Conservation (phyloP, 305 asterid genomes). For the Plantago coronopus region DNA sequence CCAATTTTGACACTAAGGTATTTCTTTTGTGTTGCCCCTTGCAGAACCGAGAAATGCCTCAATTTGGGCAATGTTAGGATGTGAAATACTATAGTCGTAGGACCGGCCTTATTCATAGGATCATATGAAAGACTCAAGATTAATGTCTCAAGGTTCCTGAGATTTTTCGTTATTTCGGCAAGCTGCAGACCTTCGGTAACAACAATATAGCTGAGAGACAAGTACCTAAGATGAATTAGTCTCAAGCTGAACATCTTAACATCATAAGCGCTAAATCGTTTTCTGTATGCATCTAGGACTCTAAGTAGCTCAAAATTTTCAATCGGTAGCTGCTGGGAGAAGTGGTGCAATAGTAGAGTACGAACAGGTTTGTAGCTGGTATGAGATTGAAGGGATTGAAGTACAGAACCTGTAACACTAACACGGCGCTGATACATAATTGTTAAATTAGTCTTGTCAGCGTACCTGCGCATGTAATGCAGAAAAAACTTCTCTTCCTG, state of each 20-base stretch:
- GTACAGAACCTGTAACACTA: too few species aligned
- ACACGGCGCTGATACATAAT: not conserved
- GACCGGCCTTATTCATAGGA: too few species aligned
- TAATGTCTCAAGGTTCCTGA: slow-evolving; percentile 2
- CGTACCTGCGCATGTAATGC: slow-evolving; percentile 5
- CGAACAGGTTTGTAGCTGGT: too few species aligned
- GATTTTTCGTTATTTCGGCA: not conserved
- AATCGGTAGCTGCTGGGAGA: not conserved
- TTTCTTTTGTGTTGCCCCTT: slow-evolving; percentile 19
- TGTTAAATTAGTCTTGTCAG: not conserved
- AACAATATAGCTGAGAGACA: slow-evolving; percentile 15
- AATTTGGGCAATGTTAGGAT: not conserved
- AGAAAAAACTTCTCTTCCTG: slow-evolving; percentile 28
- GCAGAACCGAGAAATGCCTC: not conserved
- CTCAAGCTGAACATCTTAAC: slow-evolving; percentile 22
- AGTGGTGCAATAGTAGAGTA: slow-evolving; percentile 13
- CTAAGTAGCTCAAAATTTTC: slow-evolving; percentile 11
- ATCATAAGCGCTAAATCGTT: slow-evolving; percentile 13
- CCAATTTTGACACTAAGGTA: slow-evolving; percentile 22
- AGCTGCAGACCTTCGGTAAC: not conserved
- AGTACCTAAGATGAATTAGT: slow-evolving; percentile 24
- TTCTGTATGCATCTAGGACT: slow-evolving; percentile 27
- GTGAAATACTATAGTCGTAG: not conserved
- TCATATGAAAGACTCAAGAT: not conserved
- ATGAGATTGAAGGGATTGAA: too few species aligned